These are phyloP conservation scores for Claviceps sp. DNA, from an alignment of 2,329 filamentous ascomycete species.

Conservation along the genomic window DNA sequence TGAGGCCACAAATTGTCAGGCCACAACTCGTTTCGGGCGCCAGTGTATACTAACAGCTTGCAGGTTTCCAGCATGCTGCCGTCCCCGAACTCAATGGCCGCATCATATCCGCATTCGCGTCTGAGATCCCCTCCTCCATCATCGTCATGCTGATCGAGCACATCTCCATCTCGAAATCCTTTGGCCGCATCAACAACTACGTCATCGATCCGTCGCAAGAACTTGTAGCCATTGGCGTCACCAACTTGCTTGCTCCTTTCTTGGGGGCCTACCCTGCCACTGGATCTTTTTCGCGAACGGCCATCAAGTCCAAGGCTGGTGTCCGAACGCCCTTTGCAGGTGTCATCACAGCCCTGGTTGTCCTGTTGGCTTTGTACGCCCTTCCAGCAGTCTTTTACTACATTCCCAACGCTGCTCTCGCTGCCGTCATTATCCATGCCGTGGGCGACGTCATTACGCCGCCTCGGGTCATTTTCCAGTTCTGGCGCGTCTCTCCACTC, in stretches of 20 bases:
- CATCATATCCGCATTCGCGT: conserved; percentile 50
- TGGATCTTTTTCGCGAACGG: conserved; percentile 80
- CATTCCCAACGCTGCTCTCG: conserved; percentile 63
- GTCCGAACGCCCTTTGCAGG: conserved; percentile 78
- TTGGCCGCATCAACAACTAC: conserved; percentile 70
- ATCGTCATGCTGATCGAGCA: conserved; percentile 73
- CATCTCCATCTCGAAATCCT: conserved; percentile 73
- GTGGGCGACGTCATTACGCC: conserved; percentile 77
- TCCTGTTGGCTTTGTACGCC: conserved; percentile 74
- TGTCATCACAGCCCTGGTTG: conserved; percentile 69
- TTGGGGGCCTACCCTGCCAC: conserved; percentile 75
- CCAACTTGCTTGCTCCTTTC: conserved; percentile 65
- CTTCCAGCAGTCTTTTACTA: conserved; percentile 78
- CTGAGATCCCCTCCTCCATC: conserved; percentile 57
- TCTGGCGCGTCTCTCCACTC: conserved; percentile 73
- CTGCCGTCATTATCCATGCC: conserved; percentile 82
- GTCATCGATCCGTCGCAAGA: conserved; percentile 70
- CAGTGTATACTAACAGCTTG: background rate
- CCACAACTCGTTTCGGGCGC: too few relatives aligned
- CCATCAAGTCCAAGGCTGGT: conserved; percentile 89
- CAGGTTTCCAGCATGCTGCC: conserved; percentile 56
- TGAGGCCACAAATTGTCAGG: too few relatives aligned
- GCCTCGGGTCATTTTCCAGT: conserved; percentile 72
- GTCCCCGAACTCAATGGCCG: conserved; percentile 47
- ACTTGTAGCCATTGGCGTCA: conserved; percentile 62